Evolutionary conservation across 225 moss, liverwort and hornwort genomes (phyloP).

Genomic region (Bryum argenteum): DNA sequence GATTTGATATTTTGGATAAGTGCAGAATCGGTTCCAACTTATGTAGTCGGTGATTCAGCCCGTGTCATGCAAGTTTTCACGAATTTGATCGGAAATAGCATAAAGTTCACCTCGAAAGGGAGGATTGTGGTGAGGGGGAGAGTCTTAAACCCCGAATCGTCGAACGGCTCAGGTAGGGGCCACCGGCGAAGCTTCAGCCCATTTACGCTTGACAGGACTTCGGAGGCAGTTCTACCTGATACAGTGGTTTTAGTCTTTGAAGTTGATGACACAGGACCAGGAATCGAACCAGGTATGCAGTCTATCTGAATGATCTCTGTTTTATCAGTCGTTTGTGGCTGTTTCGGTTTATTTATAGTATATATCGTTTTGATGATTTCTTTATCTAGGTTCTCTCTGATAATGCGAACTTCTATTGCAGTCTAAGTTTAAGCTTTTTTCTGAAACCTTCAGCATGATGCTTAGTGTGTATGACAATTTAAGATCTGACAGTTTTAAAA

Average conservation of each 20-base stretch:
- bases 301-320: slow-evolving; percentile 3
- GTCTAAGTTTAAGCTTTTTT: neutral
- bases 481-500: neutral
- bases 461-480: neutral
- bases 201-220: slow-evolving; percentile 39
- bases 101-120: slow-evolving; percentile 65
- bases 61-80: slow-evolving; percentile 75
- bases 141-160: slow-evolving; percentile 38
- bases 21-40: slow-evolving; percentile 61
- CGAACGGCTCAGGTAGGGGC: slow-evolving; percentile 15
- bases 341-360: slow-evolving; percentile 3
- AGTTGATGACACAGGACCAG: slow-evolving; percentile 70
- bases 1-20: slow-evolving; percentile 19
- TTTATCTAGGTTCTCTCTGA: slow-evolving; percentile 4
- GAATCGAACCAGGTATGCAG: slow-evolving; percentile 60
- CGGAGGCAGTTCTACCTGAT: slow-evolving; percentile 36
- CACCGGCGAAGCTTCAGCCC: slow-evolving; percentile 41
- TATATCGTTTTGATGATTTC: slow-evolving; percentile 15
- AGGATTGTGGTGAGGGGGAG: slow-evolving; percentile 65
- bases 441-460: neutral
- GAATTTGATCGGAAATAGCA: slow-evolving; percentile 66
- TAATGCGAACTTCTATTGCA: neutral
- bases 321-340: neutral
- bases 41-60: slow-evolving; percentile 59
- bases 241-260: slow-evolving; percentile 63